These are phyloP conservation scores for Torulaspora gathmanii DNA, from an alignment of 805 yeast genomes.

Conservation along the genomic window DNA sequence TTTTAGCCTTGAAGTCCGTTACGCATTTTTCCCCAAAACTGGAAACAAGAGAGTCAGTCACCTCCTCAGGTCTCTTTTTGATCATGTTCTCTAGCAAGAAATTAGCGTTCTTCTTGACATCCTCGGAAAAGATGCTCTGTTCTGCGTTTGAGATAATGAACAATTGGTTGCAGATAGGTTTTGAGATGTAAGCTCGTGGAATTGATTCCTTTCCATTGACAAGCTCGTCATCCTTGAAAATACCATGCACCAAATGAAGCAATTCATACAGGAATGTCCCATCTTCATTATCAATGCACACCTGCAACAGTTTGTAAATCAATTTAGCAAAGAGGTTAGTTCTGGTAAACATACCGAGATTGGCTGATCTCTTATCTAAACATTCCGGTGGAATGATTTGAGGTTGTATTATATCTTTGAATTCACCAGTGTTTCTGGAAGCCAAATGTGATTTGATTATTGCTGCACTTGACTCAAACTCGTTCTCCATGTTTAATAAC, in stretches of 20 bases:
- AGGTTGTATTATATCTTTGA: conserved; percentile 50
- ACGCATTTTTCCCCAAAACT: conserved; percentile 57
- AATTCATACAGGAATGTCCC: conserved; percentile 54
- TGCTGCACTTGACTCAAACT: conserved; percentile 49
- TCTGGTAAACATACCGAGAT: conserved; percentile 49
- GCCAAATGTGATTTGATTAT: conserved; percentile 45
- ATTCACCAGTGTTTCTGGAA: conserved; percentile 35
- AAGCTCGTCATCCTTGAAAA: conserved; percentile 47
- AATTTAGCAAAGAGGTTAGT: conserved; percentile 52
- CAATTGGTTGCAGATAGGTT: conserved; percentile 55
- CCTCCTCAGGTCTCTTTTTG: conserved; percentile 42
- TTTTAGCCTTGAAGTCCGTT: conserved; percentile 45
- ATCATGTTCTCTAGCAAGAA: conserved; percentile 49
- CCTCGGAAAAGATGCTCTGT: conserved; percentile 41
- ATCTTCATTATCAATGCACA: conserved; percentile 46
- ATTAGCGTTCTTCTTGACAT: conserved; percentile 52
- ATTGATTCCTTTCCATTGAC: conserved; percentile 40
- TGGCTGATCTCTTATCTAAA: conserved; percentile 35
- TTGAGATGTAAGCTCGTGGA: conserved; percentile 45
- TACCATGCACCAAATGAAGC: conserved; percentile 67
- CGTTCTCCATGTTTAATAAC: conserved; percentile 42
- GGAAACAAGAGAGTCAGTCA: conserved; percentile 48
- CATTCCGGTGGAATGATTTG: conserved; percentile 31
- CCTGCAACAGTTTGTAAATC: conserved; percentile 52
- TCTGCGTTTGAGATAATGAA: conserved; percentile 47